These are phyloP conservation scores for Phytophthora gonapodyides DNA, from an alignment of 352 stramenopile genomes.

Conservation along the genomic window DNA sequence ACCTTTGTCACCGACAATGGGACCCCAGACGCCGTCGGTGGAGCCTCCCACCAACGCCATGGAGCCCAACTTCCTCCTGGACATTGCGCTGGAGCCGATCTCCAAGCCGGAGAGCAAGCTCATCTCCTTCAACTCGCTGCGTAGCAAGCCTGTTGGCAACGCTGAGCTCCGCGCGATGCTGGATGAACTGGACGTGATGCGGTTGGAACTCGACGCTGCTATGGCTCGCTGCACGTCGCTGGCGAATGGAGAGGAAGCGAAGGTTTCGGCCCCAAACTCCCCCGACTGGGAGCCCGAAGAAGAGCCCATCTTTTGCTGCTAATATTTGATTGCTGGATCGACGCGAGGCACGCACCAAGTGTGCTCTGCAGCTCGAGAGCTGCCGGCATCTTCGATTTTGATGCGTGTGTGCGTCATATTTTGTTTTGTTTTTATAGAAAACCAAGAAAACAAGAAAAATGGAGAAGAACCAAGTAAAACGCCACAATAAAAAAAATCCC, in stretches of 20 bases:
- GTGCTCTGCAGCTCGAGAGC: not conserved
- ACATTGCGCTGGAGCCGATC: conserved; percentile 44
- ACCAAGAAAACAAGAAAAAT: conserved; percentile 31
- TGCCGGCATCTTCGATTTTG: conserved; percentile 24
- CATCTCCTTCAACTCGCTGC: conserved; percentile 20
- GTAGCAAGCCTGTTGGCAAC: conserved; percentile 30
- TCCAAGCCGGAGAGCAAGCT: conserved; percentile 34
- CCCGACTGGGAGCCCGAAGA: conserved; percentile 32
- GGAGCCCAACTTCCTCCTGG: conserved; percentile 45
- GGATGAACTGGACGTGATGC: conserved; percentile 47
- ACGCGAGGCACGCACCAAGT: conserved; percentile 16
- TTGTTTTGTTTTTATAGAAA: conserved; percentile 37
- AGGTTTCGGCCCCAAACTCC: conserved; percentile 12
- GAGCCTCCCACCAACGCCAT: conserved; percentile 10
- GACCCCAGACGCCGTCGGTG: conserved; percentile 14
- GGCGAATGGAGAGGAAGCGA: conserved; percentile 24
- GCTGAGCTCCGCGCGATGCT: conserved; percentile 45
- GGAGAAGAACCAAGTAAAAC: conserved; percentile 28
- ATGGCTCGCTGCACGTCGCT: conserved; percentile 40
- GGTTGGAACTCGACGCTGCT: conserved; percentile 36
- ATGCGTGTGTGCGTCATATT: conserved; percentile 27
- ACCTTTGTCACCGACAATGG: conserved; percentile 22
- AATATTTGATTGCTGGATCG: conserved; percentile 32
- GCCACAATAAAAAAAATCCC: conserved; percentile 36
- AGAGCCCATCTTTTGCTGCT: conserved; percentile 39